Base-by-base conservation (phyloP, 176 grass and related monocot species). In the Secale cereale region DNA sequence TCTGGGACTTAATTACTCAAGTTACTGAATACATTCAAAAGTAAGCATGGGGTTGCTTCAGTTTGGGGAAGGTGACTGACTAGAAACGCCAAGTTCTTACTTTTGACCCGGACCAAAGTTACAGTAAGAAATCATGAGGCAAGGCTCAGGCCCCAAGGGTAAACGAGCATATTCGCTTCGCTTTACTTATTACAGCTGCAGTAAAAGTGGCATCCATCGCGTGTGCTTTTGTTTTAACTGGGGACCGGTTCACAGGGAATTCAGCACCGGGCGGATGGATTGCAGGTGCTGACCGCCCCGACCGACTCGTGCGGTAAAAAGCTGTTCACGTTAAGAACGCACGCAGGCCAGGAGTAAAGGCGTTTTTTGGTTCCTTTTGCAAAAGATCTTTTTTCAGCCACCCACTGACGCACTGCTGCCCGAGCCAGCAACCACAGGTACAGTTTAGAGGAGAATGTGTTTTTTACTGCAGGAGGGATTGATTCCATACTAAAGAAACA, bases 331-430 rank as follows among this genome's bases (percentile, higher is more conserved):
- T 89, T 71, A 89, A 84, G 69, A 61, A 45, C 45, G 59, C 76
- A 80, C 59, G 61, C 83, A 72, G 66, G 61, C 62, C 74, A 68
- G 63, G 75, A 59, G 76, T 41, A 91, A 91, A 91, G 89, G 76
- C 76, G 0, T 76, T 91, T 87, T 91, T 87, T 91, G 85, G 85
- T 84, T 87, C 89, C 89, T 90, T 91, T 91, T 84, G 81, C 76
- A 6, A 84, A 87, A 80, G 69, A 70, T 30, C 54, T 22, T 57
- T 57, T 57, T 22, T 22, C 19, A 5, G 17, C 45, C 85, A 48
- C 27, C 11, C 56, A 11, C 71, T 74, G 54, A 62, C 60, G 12
- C 35, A 37, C 35, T 48, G 41, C 69, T 52, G 48, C 69, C 5
- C 6, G 11, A 71, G 69, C 36, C 36, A 71, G 22, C 36, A 43